Evolutionary conservation across 768 basidiomycete genomes (phyloP).

Genomic region (Termitomyces titanicus): DNA sequence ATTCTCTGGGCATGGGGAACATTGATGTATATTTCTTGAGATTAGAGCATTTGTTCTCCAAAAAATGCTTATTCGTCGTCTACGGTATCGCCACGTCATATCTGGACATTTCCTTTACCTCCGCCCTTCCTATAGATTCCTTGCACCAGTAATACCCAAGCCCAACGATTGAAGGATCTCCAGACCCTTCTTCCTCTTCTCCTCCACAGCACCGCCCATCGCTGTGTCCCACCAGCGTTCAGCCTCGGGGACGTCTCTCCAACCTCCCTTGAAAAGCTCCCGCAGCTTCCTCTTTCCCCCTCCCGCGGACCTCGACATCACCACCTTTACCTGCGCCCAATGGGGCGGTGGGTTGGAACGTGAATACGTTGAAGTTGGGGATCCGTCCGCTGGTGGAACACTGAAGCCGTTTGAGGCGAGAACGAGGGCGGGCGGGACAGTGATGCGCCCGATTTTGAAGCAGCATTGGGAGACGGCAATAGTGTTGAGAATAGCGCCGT

Average conservation of each 20-base stretch:
- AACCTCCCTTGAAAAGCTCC: slow-evolving; percentile 52
- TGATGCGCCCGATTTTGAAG: slow-evolving; percentile 71
- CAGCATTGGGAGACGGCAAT: slow-evolving; percentile 60
- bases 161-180: slow-evolving; percentile 30
- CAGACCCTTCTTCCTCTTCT: slow-evolving; percentile 29
- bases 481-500: slow-evolving; percentile 60
- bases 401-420: slow-evolving; percentile 59
- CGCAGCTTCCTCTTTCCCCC: slow-evolving; percentile 38
- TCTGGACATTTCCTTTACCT: neutral
- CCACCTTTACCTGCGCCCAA: slow-evolving; percentile 38
- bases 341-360: slow-evolving; percentile 43
- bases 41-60: neutral
- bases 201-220: slow-evolving; percentile 46
- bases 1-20: neutral
- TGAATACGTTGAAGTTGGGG: slow-evolving; percentile 39
- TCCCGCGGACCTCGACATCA: slow-evolving; percentile 27
- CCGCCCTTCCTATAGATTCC: slow-evolving; percentile 10
- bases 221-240: slow-evolving; percentile 72
- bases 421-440: slow-evolving; percentile 64
- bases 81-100: neutral
- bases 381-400: slow-evolving; percentile 12
- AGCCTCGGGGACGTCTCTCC: slow-evolving; percentile 54
- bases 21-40: neutral
- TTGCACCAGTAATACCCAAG: slow-evolving; percentile 32
- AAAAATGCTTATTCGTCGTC: neutral